Base-by-base conservation (phyloP, 2,329 filamentous ascomycete genomes). In the Lomentospora prolificans region DNA sequence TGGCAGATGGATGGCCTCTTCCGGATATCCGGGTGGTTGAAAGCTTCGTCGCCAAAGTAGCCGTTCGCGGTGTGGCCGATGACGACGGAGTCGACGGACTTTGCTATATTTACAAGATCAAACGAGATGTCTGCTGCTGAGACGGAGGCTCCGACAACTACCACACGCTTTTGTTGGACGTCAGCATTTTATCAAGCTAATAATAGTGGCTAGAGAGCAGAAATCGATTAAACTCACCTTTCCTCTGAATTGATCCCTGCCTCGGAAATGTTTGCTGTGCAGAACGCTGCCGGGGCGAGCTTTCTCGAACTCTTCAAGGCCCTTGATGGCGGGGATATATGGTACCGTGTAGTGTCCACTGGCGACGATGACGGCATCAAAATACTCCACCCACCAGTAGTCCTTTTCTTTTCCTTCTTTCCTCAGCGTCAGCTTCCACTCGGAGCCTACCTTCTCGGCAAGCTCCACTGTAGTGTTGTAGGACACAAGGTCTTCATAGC, bases 141-240 rank as follows among this genome's bases (percentile, higher is more conserved):
- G 3, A 86, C 82, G 0, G 80, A 84, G 1, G 80, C 82, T 3
- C 84, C 83, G 1, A 87, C 80, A 0, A 84, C 75, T 0, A 86
- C 70, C 0, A 86, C 78, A 57, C 70, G 74, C 79, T 83, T n/a
- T n/a, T n/a, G 36, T 1, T 56, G 30, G 10, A 33, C 44, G 24
- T 28, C 52, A 50, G 46, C 57, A 25, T 57, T 55, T 19, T 28
- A 19, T 19, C 2, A 25, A 33, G 8, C 12, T 31, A 19, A n/a
- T n/a, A n/a, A n/a, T n/a, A n/a, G n/a, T n/a, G n/a, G n/a, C n/a
- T n/a, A n/a, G 7, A 31, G 24, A 33, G 7, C 44, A 4, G n/a
- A n/a, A n/a, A n/a, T n/a, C n/a, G n/a, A 4, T 10, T 41, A 7
- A 5, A 58, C 66, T 58, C 53, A 77, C 75, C 69, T 78, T 80